phyloP scores from a whole-genome alignment of 208 protist species.

The Acanthamoeba healyi region DNA sequence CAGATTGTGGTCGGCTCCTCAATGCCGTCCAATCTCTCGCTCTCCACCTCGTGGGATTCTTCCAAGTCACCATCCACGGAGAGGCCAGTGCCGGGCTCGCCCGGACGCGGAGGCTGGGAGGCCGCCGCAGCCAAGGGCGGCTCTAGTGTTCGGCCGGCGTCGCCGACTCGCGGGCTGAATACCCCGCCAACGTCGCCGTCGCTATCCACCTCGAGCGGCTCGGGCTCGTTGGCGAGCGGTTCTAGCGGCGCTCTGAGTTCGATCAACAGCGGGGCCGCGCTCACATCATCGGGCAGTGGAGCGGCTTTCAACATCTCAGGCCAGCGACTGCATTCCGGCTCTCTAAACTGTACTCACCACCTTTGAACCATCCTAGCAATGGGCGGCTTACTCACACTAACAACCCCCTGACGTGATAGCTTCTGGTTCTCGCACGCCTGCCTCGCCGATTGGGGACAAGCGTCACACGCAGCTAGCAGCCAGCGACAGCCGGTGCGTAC shows the following conservation, averaged over 20 bases:
- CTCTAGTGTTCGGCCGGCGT: not conserved
- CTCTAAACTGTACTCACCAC: not conserved
- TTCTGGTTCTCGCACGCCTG: not conserved
- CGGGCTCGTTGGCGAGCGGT: not conserved
- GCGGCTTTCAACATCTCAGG: not conserved
- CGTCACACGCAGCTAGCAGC: not conserved
- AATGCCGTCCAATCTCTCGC: not conserved
- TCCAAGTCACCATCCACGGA: not conserved
- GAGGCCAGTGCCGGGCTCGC: not conserved
- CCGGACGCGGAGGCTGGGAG: not conserved
- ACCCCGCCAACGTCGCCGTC: not conserved
- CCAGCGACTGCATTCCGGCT: not conserved
- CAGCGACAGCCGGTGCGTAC: not conserved
- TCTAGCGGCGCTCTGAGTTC: not conserved
- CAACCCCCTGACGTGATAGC: too few species aligned
- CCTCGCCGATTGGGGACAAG: not conserved
- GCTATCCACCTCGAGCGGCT: not conserved
- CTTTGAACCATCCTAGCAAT: too few species aligned
- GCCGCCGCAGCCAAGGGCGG: not conserved
- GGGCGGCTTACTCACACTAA: too few species aligned
- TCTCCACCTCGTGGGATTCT: constrained; percentile 35
- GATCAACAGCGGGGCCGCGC: not conserved
- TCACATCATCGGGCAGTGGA: not conserved
- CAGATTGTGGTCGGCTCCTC: not conserved
- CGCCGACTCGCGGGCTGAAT: not conserved